Conservation (phyloP, 2,329 filamentous ascomycete species). For the Aaosphaeria arxii region DNA sequence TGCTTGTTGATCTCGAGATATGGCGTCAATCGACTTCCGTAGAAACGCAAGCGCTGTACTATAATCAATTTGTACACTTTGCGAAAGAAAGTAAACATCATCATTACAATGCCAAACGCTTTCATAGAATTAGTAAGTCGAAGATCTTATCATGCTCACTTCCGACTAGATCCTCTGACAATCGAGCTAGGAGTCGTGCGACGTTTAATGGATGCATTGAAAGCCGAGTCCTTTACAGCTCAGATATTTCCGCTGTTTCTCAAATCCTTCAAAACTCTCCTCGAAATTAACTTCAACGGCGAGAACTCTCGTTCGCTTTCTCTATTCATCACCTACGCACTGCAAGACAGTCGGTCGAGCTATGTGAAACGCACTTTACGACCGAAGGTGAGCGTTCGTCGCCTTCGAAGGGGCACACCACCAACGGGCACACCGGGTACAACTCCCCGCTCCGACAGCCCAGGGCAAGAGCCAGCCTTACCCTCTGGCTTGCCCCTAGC, state of each 20-base stretch:
- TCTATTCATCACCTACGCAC: constrained; percentile 87
- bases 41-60: constrained; percentile 83
- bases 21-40: constrained; percentile 75
- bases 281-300: constrained; percentile 76
- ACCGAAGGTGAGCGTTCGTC: constrained; percentile 30
- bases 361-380: constrained; percentile 33
- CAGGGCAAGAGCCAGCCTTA: constrained; percentile 15
- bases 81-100: constrained; percentile 87
- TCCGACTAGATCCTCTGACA: constrained; percentile 13
- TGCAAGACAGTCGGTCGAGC: constrained; percentile 62
- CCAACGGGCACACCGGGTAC: constrained; percentile 24
- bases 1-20: constrained; percentile 88
- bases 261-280: constrained; percentile 72
- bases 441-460: constrained; percentile 31
- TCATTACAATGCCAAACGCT: constrained; percentile 83
- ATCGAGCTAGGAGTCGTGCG: constrained; percentile 72
- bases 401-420: constrained; percentile 25
- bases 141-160: background rate
- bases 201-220: constrained; percentile 83
- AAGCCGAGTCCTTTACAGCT: constrained; percentile 72
- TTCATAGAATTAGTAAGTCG: constrained; percentile 82
- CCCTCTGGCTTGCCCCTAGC: constrained; percentile 52
- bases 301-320: constrained; percentile 85
- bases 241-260: constrained; percentile 75
- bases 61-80: constrained; percentile 86